Evolutionary conservation across 2,329 filamentous ascomycete genomes (phyloP).

Genomic region (Xylariaceae sp.): DNA sequence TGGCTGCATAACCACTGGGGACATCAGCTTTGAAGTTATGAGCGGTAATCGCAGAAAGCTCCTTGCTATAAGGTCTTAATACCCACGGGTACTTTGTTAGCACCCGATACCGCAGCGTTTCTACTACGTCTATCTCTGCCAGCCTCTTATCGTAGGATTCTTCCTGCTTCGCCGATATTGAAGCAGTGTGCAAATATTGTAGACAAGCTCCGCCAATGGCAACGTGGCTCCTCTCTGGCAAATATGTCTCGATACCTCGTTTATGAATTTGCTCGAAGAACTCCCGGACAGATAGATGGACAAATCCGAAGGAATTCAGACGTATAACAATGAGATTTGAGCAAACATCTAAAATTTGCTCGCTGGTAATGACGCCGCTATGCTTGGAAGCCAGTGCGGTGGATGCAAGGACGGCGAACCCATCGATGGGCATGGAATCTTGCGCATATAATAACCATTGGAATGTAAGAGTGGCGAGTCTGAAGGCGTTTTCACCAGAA

Average conservation of each 20-base stretch:
- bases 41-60: too few species aligned
- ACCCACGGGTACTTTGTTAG: too few species aligned
- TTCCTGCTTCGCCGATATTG: background rate
- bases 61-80: too few species aligned
- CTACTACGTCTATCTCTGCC: too few species aligned
- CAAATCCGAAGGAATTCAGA: background rate
- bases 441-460: constrained; percentile 4
- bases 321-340: background rate
- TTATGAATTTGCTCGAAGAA: background rate
- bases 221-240: background rate
- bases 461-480: constrained; percentile 1
- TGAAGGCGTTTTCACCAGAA: background rate
- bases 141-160: too few species aligned
- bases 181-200: background rate
- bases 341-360: constrained; percentile 3
- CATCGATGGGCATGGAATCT: background rate
- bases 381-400: background rate
- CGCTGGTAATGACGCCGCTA: background rate
- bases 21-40: background rate
- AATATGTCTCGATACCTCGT: background rate
- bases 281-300: constrained; percentile 8
- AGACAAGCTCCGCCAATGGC: constrained; percentile 2
- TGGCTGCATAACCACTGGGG: background rate
- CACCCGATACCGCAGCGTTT: too few species aligned
- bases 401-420: background rate